Evolutionary conservation across 495 filamentous ascomycete species (phyloP).

Genomic region (Neurospora sp.): DNA sequence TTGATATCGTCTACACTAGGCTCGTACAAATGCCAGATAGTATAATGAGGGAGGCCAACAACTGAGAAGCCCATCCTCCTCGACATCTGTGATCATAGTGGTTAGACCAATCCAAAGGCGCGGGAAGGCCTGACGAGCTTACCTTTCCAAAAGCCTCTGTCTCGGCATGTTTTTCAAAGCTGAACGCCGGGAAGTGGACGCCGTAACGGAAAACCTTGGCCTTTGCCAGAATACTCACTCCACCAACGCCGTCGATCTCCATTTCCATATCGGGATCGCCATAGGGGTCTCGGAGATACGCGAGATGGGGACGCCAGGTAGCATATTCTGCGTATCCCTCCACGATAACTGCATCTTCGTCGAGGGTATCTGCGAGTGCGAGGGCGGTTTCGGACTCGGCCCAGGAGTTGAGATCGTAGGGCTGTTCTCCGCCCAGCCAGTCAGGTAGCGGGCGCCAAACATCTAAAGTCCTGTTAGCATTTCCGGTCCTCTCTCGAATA

Average conservation of each 20-base stretch:
- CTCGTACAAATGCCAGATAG: conserved; percentile 99
- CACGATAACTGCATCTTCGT: conserved; percentile 98
- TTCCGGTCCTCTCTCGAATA: not conserved
- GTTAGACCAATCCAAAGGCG: conserved; percentile 1
- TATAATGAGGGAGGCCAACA: conserved; percentile 95
- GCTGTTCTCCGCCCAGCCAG: conserved; percentile 98
- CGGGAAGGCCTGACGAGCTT: conserved; percentile 9
- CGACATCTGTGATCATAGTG: conserved; percentile 68
- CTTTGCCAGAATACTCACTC: conserved; percentile 95
- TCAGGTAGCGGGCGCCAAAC: conserved; percentile 98
- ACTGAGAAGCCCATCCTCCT: conserved; percentile 92
- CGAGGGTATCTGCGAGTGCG: conserved; percentile 84
- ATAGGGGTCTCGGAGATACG: conserved; percentile 93
- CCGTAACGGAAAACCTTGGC: conserved; percentile 88
- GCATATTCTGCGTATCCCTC: conserved; percentile 99
- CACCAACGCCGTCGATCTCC: conserved; percentile 97
- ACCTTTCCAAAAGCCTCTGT: conserved; percentile 99
- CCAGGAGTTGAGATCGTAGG: conserved; percentile 98
- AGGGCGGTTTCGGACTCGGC: conserved; percentile 97
- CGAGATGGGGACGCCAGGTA: conserved; percentile 95
- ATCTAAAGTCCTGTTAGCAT: conserved; percentile 43
- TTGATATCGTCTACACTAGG: conserved; percentile 93
- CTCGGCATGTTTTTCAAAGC: conserved; percentile 97
- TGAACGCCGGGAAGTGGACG: conserved; percentile 97
- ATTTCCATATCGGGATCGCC: conserved; percentile 99